These are phyloP conservation scores for Yamadazyma triangularis DNA, from an alignment of 1,139 yeast genomes.

Conservation along the genomic window DNA sequence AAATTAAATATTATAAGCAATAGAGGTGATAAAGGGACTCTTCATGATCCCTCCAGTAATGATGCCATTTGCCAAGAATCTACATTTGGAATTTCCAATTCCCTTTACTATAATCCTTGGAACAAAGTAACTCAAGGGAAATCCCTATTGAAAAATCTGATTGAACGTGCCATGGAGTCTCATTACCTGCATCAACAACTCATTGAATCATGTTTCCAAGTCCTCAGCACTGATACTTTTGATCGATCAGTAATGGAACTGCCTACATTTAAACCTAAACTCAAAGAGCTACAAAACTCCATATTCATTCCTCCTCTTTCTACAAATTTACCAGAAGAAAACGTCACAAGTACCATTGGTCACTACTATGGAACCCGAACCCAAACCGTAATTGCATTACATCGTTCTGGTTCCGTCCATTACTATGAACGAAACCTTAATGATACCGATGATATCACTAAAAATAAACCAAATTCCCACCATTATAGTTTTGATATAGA, in stretches of 20 bases:
- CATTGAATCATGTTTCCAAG: slow-evolving; percentile 46
- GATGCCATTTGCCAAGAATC: slow-evolving; percentile 5
- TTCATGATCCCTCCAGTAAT: too few species aligned
- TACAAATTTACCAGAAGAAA: slow-evolving; percentile 12
- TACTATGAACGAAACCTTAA: slow-evolving; percentile 39
- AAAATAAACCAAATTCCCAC: too few species aligned
- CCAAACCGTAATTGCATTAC: slow-evolving; percentile 71
- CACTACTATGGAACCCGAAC: slow-evolving; percentile 83
- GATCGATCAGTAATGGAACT: slow-evolving; percentile 20
- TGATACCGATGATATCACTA: slow-evolving; percentile 23
- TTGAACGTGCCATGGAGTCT: slow-evolving; percentile 24
- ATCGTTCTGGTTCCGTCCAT: slow-evolving; percentile 38
- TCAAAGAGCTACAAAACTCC: slow-evolving; percentile 50
- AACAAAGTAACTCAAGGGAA: slow-evolving; percentile 59
- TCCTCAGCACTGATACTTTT: slow-evolving; percentile 49
- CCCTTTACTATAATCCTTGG: slow-evolving; percentile 66
- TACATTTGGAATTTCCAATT: slow-evolving; percentile 61
- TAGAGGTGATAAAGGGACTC: slow-evolving; percentile 41
- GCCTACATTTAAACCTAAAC: slow-evolving; percentile 25
- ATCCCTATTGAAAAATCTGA: slow-evolving; percentile 32
- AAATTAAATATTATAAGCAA: slow-evolving; percentile 50
- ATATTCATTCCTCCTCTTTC: slow-evolving; percentile 69
- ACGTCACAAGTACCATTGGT: slow-evolving; percentile 32
- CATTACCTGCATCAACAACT: slow-evolving; percentile 46
- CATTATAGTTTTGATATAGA: too few species aligned